Conservation (phyloP, 352 stramenopile genomes). For the Stephanocyclus meneghinianus region DNA sequence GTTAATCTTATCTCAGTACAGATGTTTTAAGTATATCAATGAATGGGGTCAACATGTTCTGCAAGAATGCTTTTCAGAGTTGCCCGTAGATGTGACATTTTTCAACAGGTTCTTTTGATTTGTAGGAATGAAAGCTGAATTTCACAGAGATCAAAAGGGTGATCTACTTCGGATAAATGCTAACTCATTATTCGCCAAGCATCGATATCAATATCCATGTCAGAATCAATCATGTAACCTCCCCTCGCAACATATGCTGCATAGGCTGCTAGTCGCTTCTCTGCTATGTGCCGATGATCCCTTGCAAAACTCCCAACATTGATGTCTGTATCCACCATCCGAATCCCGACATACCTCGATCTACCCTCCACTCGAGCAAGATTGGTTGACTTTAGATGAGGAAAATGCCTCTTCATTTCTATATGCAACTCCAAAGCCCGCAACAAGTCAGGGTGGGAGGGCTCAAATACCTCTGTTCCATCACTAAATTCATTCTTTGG, state of each 20-base stretch:
- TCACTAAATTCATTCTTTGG: constrained; percentile 57
- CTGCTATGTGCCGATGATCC: constrained; percentile 23
- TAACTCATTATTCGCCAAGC: constrained; percentile 29
- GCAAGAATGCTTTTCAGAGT: too few species aligned
- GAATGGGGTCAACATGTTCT: too few species aligned
- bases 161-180: too few species aligned
- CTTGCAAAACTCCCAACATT: constrained; percentile 16
- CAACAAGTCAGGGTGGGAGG: constrained; percentile 38
- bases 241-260: constrained; percentile 43
- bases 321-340: constrained; percentile 53
- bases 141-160: too few species aligned
- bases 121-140: too few species aligned
- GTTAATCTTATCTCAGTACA: too few species aligned
- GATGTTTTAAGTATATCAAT: too few species aligned
- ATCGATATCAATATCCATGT: constrained; percentile 57
- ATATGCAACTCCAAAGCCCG: constrained; percentile 49
- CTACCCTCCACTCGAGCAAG: constrained; percentile 22
- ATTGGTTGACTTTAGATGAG: constrained; percentile 36
- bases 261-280: constrained; percentile 43
- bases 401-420: constrained; percentile 50
- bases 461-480: constrained; percentile 50
- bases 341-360: constrained; percentile 43
- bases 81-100: too few species aligned
- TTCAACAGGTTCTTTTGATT: too few species aligned
- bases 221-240: constrained; percentile 50